Conservation (phyloP, 2,329 filamentous ascomycete species). For the Didymella glomerata region DNA sequence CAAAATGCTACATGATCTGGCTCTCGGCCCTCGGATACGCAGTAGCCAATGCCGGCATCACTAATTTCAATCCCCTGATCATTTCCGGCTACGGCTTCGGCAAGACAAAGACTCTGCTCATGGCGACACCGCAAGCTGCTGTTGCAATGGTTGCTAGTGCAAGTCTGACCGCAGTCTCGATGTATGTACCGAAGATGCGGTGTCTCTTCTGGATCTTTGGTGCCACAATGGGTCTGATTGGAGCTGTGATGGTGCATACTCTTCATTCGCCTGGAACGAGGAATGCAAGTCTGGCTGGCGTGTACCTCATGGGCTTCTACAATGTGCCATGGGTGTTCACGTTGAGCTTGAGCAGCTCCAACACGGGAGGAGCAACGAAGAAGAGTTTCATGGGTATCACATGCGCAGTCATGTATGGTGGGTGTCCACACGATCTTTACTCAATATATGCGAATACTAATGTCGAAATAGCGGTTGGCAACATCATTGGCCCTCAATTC, state of each 20-base stretch:
- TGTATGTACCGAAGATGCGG: constrained; percentile 3
- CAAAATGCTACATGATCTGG: constrained; percentile 5
- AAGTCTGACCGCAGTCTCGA: background rate
- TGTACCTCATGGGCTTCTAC: constrained; percentile 11
- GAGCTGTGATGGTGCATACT: constrained; percentile 6
- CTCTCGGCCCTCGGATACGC: background rate
- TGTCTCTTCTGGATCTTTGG: constrained; percentile 12
- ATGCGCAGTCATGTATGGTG: constrained; percentile 5
- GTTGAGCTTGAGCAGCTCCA: constrained; percentile 7
- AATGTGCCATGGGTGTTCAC: constrained; percentile 9
- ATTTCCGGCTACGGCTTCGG: constrained; percentile 5
- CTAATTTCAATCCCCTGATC: constrained; percentile 9
- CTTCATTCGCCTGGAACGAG: background rate
- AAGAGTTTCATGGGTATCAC: constrained; percentile 9
- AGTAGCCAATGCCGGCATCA: constrained; percentile 8
- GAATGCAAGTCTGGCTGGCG: background rate
- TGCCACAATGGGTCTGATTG: background rate
- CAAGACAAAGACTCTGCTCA: background rate
- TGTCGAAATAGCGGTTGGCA: background rate
- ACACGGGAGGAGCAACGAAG: constrained; percentile 8
- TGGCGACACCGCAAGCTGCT: constrained; percentile 6
- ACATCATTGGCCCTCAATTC: constrained; percentile 8
- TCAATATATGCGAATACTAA: background rate
- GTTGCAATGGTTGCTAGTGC: constrained; percentile 7
- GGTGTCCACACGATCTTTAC: background rate